Percentiles rank a stretch among this genome's conserved stretches.
Evolutionary conservation across 805 yeast genomes (phyloP).

Genomic region (Danielia reshetovae): DNA sequence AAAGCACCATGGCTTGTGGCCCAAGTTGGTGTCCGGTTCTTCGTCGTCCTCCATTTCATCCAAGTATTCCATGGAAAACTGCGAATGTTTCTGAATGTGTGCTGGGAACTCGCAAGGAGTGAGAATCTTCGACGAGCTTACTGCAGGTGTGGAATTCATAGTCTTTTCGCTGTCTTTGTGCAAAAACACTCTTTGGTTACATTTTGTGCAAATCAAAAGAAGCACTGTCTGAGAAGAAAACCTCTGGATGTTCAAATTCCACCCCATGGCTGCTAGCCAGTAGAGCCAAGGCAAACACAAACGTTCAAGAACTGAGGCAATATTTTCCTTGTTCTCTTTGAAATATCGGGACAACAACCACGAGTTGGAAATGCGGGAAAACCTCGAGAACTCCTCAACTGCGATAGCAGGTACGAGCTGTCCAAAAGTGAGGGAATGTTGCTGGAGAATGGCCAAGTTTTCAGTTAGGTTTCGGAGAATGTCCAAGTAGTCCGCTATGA

Average conservation of each 20-base stretch:
- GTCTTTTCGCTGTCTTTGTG: neutral
- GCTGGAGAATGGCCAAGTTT: constrained; percentile 12
- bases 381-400: constrained; percentile 4
- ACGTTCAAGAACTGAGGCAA: constrained; percentile 16
- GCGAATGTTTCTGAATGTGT: neutral
- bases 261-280: constrained; percentile 33
- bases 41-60: constrained; percentile 14
- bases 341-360: constrained; percentile 31
- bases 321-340: constrained; percentile 35
- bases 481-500: constrained; percentile 26
- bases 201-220: constrained; percentile 31
- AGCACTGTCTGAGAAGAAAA: constrained; percentile 24
- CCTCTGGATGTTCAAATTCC: constrained; percentile 32
- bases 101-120: constrained; percentile 31
- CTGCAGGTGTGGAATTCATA: constrained; percentile 3
- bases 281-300: constrained; percentile 31
- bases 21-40: constrained; percentile 7
- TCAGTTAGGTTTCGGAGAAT: constrained; percentile 26
- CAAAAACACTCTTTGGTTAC: constrained; percentile 34
- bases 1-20: constrained; percentile 39
- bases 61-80: constrained; percentile 3
- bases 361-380: constrained; percentile 24
- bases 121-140: constrained; percentile 19
- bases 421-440: neutral
- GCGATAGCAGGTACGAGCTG: neutral